Evolutionary conservation across 805 yeast species (phyloP).

Genomic region (Ogataea trehaloabstinens): DNA sequence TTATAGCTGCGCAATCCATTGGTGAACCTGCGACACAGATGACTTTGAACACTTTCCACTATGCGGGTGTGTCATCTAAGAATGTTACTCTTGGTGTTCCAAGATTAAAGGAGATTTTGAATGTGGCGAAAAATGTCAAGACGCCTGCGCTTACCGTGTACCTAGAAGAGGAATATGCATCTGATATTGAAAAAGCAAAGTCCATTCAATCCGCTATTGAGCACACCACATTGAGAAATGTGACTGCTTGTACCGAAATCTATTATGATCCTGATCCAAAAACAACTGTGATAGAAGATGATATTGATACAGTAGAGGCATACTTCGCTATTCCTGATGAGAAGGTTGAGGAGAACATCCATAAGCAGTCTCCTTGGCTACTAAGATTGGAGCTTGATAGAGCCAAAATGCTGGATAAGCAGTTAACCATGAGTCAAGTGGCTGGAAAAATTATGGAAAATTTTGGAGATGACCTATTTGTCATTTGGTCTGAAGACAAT

Average conservation of each 20-base stretch:
- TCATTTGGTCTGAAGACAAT: slow-evolving; percentile 98
- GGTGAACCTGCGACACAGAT: slow-evolving; percentile 99
- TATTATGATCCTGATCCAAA: slow-evolving; percentile 98
- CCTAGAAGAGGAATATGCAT: slow-evolving; percentile 72
- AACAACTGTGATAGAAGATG: slow-evolving; percentile 94
- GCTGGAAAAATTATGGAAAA: slow-evolving; percentile 92
- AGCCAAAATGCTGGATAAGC: slow-evolving; percentile 98
- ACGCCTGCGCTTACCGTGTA: slow-evolving; percentile 99
- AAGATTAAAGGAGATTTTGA: slow-evolving; percentile 94
- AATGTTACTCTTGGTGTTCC: slow-evolving; percentile 97
- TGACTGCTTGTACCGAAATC: slow-evolving; percentile 95
- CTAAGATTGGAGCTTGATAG: slow-evolving; percentile 95
- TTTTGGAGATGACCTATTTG: slow-evolving; percentile 92
- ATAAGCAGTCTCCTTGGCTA: slow-evolving; percentile 97
- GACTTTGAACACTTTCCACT: slow-evolving; percentile 97
- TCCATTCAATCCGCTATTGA: slow-evolving; percentile 95
- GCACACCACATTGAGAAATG: slow-evolving; percentile 91
- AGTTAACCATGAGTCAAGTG: slow-evolving; percentile 96
- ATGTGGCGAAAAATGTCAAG: slow-evolving; percentile 96
- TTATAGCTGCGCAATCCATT: slow-evolving; percentile 94
- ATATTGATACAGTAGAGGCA: slow-evolving; percentile 94
- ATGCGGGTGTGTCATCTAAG: slow-evolving; percentile 96
- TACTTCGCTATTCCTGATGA: slow-evolving; percentile 98
- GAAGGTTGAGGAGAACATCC: slow-evolving; percentile 89
- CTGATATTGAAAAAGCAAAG: slow-evolving; percentile 91